Evolutionary conservation across 2,329 filamentous ascomycete species (phyloP).

Genomic region (Aspergillus versicolor): DNA sequence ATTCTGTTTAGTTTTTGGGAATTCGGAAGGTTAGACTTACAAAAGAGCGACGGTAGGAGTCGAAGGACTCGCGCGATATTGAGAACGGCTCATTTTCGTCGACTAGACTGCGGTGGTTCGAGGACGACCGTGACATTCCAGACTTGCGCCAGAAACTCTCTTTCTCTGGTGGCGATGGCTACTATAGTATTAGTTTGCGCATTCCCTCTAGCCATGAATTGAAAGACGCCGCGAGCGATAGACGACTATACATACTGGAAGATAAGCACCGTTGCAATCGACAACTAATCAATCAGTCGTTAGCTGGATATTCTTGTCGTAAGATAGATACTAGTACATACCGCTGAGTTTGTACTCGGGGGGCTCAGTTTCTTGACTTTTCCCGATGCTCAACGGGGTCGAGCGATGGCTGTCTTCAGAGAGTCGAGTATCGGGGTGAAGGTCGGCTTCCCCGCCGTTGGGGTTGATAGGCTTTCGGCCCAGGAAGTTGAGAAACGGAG

Average conservation of each 20-base stretch:
- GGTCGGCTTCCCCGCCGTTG: constrained; percentile 36
- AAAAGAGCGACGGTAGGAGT: constrained; percentile 93
- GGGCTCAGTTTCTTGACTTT: constrained; percentile 63
- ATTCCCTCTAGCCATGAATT: neutral
- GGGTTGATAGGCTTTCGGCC: constrained; percentile 53
- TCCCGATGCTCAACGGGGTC: constrained; percentile 57
- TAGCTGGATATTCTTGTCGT: constrained; percentile 7
- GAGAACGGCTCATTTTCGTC: constrained; percentile 89
- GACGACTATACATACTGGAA: constrained; percentile 63
- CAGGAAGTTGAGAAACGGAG: constrained; percentile 71
- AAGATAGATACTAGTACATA: constrained; percentile 43
- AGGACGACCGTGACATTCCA: constrained; percentile 48
- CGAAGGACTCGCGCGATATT: constrained; percentile 94
- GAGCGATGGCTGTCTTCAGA: constrained; percentile 46
- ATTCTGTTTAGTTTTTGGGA: constrained; percentile 8
- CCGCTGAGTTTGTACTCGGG: constrained; percentile 79
- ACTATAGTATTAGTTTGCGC: constrained; percentile 12
- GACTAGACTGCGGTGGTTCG: constrained; percentile 63
- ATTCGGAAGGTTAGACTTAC: constrained; percentile 54
- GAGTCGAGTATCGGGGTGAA: constrained; percentile 49
- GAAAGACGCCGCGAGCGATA: neutral
- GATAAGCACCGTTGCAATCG: constrained; percentile 91
- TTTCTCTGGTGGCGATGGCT: constrained; percentile 88
- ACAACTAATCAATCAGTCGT: constrained; percentile 65
- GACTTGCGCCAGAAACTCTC: constrained; percentile 72